phyloP scores from a whole-genome alignment of 2,329 filamentous ascomycete genomes.

The Alternaria triticina region DNA sequence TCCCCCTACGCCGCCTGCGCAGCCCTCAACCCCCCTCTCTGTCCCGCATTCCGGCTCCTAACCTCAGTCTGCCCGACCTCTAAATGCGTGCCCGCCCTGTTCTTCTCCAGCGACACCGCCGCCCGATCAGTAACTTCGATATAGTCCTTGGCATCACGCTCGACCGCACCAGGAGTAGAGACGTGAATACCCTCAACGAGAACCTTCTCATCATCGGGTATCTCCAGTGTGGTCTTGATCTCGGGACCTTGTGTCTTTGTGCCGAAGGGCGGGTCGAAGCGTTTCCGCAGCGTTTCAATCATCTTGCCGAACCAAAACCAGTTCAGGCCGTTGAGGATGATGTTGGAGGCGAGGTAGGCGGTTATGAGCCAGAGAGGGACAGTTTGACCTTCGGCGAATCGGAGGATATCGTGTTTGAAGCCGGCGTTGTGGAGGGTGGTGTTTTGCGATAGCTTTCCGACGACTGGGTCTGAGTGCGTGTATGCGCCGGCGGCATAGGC shows the following conservation, averaged over 20 bases:
- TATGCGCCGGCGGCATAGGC: slow-evolving; percentile 40
- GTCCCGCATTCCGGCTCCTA: slow-evolving; percentile 26
- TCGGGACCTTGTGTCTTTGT: slow-evolving; percentile 42
- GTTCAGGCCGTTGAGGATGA: slow-evolving; percentile 77
- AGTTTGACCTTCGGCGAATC: slow-evolving; percentile 50
- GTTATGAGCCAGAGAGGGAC: slow-evolving; percentile 73
- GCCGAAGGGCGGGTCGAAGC: slow-evolving; percentile 68
- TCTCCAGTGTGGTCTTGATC: slow-evolving; percentile 15
- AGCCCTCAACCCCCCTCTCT: slow-evolving; percentile 10
- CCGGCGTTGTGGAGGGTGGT: slow-evolving; percentile 21
- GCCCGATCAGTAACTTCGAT: slow-evolving; percentile 13
- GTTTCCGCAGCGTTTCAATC: slow-evolving; percentile 78
- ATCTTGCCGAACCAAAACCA: slow-evolving; percentile 89
- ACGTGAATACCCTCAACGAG: slow-evolving; percentile 44
- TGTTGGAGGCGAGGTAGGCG: slow-evolving; percentile 72
- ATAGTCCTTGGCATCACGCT: slow-evolving; percentile 28
- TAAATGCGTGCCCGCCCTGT: slow-evolving; percentile 28
- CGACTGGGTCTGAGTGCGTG: slow-evolving; percentile 34
- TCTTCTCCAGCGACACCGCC: slow-evolving; percentile 29
- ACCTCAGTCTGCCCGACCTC: slow-evolving; percentile 38
- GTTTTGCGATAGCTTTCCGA: slow-evolving; percentile 35
- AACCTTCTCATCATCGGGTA: slow-evolving; percentile 37
- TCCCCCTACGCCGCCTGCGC: slow-evolving; percentile 4
- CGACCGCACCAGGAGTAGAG: slow-evolving; percentile 34
- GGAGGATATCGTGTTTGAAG: slow-evolving; percentile 55